Percentiles rank a stretch among this genome's conserved stretches.
Evolutionary conservation across 192 early-diverging fungal species (phyloP).

Genomic region (Backusella psychrophila): DNA sequence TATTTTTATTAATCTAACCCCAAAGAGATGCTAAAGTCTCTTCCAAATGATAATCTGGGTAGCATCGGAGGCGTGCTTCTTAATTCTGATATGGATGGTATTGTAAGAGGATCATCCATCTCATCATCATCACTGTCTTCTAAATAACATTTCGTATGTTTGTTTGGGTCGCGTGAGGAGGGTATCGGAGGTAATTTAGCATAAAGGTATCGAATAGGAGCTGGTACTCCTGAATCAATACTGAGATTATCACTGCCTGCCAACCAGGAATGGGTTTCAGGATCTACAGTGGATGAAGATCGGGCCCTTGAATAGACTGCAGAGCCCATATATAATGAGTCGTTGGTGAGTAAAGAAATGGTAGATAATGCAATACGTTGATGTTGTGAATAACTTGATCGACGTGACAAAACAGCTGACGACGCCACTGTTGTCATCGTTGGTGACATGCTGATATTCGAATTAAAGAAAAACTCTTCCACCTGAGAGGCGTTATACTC

Average conservation of each 20-base stretch:
- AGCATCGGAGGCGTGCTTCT: slow-evolving; percentile 19
- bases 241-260: slow-evolving; percentile 3
- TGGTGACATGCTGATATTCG: slow-evolving; percentile 12
- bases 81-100: not conserved
- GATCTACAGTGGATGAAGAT: slow-evolving; percentile 5
- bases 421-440: slow-evolving; percentile 26
- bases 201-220: slow-evolving; percentile 12
- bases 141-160: slow-evolving; percentile 27
- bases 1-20: not conserved
- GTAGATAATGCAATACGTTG: slow-evolving; percentile 17
- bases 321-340: slow-evolving; percentile 9
- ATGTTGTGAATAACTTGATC: slow-evolving; percentile 1
- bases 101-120: not conserved
- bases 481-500: slow-evolving; percentile 12
- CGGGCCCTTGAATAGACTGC: not conserved
- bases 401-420: slow-evolving; percentile 23
- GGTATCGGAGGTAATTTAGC: slow-evolving; percentile 30
- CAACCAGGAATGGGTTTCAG: not conserved
- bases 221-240: not conserved
- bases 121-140: slow-evolving; percentile 32
- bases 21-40: slow-evolving; percentile 11
- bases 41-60: slow-evolving; percentile 30
- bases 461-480: slow-evolving; percentile 17
- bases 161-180: not conserved
- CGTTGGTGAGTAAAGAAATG: slow-evolving; percentile 15